Evolutionary conservation across 352 stramenopile genomes (phyloP).

Genomic region (Elongisporangium anandrum): DNA sequence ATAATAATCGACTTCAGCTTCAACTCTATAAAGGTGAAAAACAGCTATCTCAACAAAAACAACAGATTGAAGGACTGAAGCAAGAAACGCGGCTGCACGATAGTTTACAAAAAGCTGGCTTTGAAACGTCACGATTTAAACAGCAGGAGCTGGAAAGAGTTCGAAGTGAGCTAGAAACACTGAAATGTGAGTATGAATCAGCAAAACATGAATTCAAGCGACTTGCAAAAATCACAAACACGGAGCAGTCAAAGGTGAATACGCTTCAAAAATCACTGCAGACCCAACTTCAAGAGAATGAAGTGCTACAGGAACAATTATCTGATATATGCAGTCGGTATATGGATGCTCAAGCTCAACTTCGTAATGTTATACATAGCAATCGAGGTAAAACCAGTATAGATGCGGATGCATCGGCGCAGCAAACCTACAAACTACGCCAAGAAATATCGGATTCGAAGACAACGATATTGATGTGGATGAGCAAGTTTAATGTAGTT

Average conservation of each 20-base stretch:
- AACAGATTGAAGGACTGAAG: conserved; percentile 8
- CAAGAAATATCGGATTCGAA: conserved; percentile 49
- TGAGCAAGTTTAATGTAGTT: conserved; percentile 52
- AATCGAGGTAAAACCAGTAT: background rate
- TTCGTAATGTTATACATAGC: conserved; percentile 3
- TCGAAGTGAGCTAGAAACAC: conserved; percentile 1
- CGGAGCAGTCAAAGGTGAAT: conserved; percentile 2
- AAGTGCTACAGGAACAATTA: conserved; percentile 5
- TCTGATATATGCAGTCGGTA: background rate
- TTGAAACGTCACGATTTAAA: background rate
- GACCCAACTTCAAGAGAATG: conserved; percentile 6
- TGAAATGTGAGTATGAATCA: conserved; percentile 1
- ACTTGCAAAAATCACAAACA: conserved; percentile 1
- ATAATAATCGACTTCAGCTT: conserved; percentile 14
- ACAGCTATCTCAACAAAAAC: conserved; percentile 20
- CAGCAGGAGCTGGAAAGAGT: conserved; percentile 12
- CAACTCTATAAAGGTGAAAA: conserved; percentile 28
- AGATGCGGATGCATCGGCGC: background rate
- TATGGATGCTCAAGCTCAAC: conserved; percentile 9
- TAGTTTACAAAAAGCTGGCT: background rate
- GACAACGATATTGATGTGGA: conserved; percentile 65
- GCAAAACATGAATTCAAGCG: conserved; percentile 3
- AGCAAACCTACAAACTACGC: conserved; percentile 9
- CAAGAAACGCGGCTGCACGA: background rate
- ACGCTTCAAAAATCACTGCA: conserved; percentile 8